Evolutionary conservation across 257 asterid genomes (phyloP).

Genomic region (Linaria vulgaris): DNA sequence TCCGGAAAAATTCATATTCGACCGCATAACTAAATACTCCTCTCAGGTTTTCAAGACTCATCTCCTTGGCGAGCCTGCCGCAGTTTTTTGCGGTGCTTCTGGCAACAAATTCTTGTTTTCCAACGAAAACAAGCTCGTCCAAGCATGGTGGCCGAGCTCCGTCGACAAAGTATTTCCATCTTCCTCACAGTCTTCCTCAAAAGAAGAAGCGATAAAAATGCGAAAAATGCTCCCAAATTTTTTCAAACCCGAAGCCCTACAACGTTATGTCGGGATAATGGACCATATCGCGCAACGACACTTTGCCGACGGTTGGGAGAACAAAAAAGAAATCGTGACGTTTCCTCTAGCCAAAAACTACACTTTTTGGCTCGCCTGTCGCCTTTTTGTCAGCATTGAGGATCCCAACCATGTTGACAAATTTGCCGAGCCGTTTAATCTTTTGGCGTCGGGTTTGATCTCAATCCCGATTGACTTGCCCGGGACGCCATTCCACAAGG

Average conservation of each 20-base stretch:
- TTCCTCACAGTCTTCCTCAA: slow-evolving; percentile 39
- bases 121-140: slow-evolving; percentile 60
- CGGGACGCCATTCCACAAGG: slow-evolving; percentile 53
- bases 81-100: slow-evolving; percentile 48
- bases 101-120: slow-evolving; percentile 63
- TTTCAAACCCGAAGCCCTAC: slow-evolving; percentile 54
- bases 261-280: slow-evolving; percentile 52
- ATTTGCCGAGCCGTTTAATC: slow-evolving; percentile 42
- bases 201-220: slow-evolving; percentile 56
- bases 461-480: slow-evolving; percentile 53
- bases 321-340: slow-evolving; percentile 29
- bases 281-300: slow-evolving; percentile 48
- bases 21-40: slow-evolving; percentile 45
- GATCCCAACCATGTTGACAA: slow-evolving; percentile 38
- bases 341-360: slow-evolving; percentile 44
- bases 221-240: slow-evolving; percentile 52
- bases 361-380: slow-evolving; percentile 54
- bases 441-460: slow-evolving; percentile 46
- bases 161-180: slow-evolving; percentile 59
- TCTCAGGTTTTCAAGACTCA: slow-evolving; percentile 47
- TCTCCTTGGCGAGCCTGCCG: slow-evolving; percentile 45
- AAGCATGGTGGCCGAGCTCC: slow-evolving; percentile 56
- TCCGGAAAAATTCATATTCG: slow-evolving; percentile 56
- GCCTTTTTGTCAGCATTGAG: slow-evolving; percentile 49
- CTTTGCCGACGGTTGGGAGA: slow-evolving; percentile 46